Base-by-base conservation (phyloP, 1,284 basidiomycete species). In the Hypsizygus ulmarius region DNA sequence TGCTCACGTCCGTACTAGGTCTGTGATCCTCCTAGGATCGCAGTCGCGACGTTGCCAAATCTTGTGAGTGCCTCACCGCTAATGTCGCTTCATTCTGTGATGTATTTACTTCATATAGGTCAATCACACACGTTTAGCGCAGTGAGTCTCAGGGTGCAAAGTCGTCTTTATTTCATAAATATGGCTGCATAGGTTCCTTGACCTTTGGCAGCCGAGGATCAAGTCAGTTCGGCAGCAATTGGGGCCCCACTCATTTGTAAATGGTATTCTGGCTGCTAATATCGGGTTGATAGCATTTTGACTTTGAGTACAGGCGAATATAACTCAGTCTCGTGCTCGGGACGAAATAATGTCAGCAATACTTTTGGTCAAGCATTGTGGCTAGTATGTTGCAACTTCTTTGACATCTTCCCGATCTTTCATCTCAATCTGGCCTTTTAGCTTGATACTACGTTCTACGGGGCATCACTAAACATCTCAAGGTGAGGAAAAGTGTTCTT, bases 311-410 rank as follows among this genome's bases (percentile, higher is more conserved):
- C 18, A 75, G 76, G 77, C 5, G 75, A 78, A 60, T 77, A 74
- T 54, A 78, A 75, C 48, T 77, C 75, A 0, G 74, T 78, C 7
- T 77, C 75, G 6, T 78, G 75, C 49, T 72, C 72, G 10, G 77
- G 76, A 4, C 69, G 63, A 41, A 64, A 71, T 47, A 68, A 68
- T 36, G 74, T 78, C 21, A 75, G 70, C 57, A 73, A 78, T 50
- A 76, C 77, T 1, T 76, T 78, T 47, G 76, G 76, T 30, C 76
- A 78, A 52, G 72, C 75, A 3, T 62, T 78, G 19, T 78, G 75
- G 76, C 60, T 78, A 43, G 72, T 71, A 45, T 48, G 67, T 62
- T 28, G 35, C 32, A 14, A 15, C 28, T 40, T 27, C 8, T 5
- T n/a, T n/a, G n/a, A n/a, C n/a, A 28, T 1, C 11, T 11, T 41